These are phyloP conservation scores for Marchantia polymorpha DNA, from an alignment of 225 moss, liverwort and hornwort species.

Conservation along the genomic window DNA sequence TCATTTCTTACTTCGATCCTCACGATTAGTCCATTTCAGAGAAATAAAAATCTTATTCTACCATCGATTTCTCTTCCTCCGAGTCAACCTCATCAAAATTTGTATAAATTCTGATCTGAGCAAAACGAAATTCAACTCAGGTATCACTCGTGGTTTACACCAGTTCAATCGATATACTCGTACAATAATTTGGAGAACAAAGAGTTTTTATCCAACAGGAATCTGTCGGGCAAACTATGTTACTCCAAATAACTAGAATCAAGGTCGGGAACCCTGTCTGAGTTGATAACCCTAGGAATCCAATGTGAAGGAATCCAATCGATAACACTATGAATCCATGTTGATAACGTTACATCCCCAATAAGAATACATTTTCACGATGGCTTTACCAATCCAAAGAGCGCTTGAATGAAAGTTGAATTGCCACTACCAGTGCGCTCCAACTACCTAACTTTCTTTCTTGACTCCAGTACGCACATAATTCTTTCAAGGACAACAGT, in stretches of 20 bases:
- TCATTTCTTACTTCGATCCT: no score
- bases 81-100: no score
- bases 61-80: no score
- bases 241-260: constrained; percentile 43
- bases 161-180: constrained; percentile 24
- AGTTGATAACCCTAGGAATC: constrained; percentile 70
- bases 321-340: no score
- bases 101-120: no score
- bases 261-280: constrained; percentile 61
- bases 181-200: constrained; percentile 34
- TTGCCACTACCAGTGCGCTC: constrained; percentile 66
- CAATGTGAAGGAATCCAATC: no score
- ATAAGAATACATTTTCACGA: constrained; percentile 61
- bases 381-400: constrained; percentile 76
- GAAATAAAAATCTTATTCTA: no score
- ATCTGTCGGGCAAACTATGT: constrained; percentile 19
- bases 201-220: constrained; percentile 22
- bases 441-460: constrained; percentile 72
- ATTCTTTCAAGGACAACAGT: constrained; percentile 75
- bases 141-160: not conserved
- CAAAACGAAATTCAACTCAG: no score
- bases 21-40: no score
- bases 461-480: constrained; percentile 55
- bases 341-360: constrained; percentile 64
- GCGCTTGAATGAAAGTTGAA: constrained; percentile 67